A percentile compares a stretch with the other conserved stretches of the same genome.
These are phyloP conservation scores for Lactarius evosmus DNA, from an alignment of 768 basidiomycete species.

Conservation along the genomic window DNA sequence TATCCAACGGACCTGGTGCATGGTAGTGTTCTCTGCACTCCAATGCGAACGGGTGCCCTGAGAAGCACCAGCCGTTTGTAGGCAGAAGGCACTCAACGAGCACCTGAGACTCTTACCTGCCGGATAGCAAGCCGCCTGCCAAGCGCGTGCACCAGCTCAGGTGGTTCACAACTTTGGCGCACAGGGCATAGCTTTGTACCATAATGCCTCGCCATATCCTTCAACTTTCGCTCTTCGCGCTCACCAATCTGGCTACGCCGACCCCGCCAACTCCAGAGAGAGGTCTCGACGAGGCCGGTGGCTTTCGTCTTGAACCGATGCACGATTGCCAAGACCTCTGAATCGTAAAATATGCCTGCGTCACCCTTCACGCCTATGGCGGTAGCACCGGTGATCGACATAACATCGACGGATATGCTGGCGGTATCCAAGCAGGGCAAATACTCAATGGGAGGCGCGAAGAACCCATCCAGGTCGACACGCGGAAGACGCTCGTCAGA, in stretches of 20 bases:
- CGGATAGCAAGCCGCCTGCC: conserved; percentile 72
- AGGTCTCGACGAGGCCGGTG: conserved; percentile 64
- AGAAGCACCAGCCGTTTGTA: conserved; percentile 4
- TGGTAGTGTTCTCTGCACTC: conserved; percentile 75
- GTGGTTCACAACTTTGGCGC: conserved; percentile 61
- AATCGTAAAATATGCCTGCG: conserved; percentile 64
- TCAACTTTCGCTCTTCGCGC: conserved; percentile 60
- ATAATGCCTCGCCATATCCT: conserved; percentile 71
- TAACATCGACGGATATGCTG: conserved; percentile 72
- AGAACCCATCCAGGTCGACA: conserved; percentile 48
- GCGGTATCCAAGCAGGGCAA: conserved; percentile 38
- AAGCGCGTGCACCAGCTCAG: conserved; percentile 57
- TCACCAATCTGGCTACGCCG: conserved; percentile 51
- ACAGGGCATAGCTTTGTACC: conserved; percentile 49
- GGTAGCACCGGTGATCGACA: conserved; percentile 53
- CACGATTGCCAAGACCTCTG: conserved; percentile 65
- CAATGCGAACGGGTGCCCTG: conserved; percentile 73
- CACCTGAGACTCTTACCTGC: conserved; percentile 52
- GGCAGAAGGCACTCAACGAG: conserved; percentile 3
- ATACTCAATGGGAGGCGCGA: conserved; percentile 34
- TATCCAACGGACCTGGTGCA: conserved; percentile 65
- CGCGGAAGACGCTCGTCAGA: conserved; percentile 45
- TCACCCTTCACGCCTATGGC: conserved; percentile 46
- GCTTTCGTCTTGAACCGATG: conserved; percentile 63
- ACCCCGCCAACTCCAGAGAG: conserved; percentile 78